These are phyloP conservation scores for Clathrus columnatus DNA, from an alignment of 768 basidiomycete genomes.

Conservation along the genomic window DNA sequence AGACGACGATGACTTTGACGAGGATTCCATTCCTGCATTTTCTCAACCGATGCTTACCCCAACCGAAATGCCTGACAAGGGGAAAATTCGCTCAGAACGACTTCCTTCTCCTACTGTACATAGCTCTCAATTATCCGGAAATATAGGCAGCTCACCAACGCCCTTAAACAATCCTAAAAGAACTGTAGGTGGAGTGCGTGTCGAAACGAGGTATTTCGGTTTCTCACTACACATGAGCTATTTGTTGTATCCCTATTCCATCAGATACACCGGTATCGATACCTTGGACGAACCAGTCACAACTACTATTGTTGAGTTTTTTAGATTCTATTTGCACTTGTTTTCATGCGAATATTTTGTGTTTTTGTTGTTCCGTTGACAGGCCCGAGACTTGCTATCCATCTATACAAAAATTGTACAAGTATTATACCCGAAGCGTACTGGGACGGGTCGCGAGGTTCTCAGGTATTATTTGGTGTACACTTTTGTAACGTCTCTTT, in stretches of 20 bases:
- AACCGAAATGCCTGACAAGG: slow-evolving; percentile 44
- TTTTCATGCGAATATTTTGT: too few relatives aligned
- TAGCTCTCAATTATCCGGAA: slow-evolving; percentile 49
- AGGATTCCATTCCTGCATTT: slow-evolving; percentile 74
- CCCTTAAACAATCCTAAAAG: slow-evolving; percentile 41
- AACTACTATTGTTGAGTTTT: slow-evolving; percentile 69
- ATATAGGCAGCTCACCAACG: slow-evolving; percentile 49
- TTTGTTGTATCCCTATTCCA: not conserved
- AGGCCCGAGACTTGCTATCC: slow-evolving; percentile 85
- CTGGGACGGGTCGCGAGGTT: slow-evolving; percentile 67
- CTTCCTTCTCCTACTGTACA: slow-evolving; percentile 35
- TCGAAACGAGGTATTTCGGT: slow-evolving; percentile 70
- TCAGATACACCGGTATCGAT: slow-evolving; percentile 71
- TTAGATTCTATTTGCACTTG: not conserved
- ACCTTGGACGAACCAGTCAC: slow-evolving; percentile 91
- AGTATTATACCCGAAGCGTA: slow-evolving; percentile 78
- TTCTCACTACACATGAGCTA: not conserved
- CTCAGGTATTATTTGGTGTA: slow-evolving; percentile 42
- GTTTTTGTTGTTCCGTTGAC: too few relatives aligned
- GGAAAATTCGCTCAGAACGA: slow-evolving; percentile 57
- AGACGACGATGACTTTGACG: slow-evolving; percentile 78
- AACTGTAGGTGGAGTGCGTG: slow-evolving; percentile 75
- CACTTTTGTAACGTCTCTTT: not conserved
- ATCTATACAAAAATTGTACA: slow-evolving; percentile 91
- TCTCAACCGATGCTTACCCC: slow-evolving; percentile 48